A percentile compares a stretch with the other conserved stretches of the same genome.
These are phyloP conservation scores for Colletotrichum australisinense DNA, from an alignment of 2,329 filamentous ascomycete genomes.

Conservation along the genomic window DNA sequence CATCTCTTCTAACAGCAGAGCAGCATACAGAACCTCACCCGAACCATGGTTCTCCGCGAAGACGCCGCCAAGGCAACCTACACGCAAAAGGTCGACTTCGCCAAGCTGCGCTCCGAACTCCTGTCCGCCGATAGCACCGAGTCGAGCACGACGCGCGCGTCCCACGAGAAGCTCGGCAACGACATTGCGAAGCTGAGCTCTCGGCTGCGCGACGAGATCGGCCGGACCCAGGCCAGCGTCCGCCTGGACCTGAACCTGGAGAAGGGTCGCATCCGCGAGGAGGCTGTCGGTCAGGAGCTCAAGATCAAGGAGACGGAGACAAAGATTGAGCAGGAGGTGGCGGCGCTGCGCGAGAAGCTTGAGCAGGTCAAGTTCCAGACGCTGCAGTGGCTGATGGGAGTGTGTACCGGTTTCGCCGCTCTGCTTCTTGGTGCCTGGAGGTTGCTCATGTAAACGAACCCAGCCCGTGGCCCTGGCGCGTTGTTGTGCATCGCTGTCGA, in stretches of 20 bases:
- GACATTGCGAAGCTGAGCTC: constrained; percentile 95
- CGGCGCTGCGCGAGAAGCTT: constrained; percentile 87
- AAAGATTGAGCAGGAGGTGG: constrained; percentile 97
- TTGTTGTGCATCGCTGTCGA: neutral
- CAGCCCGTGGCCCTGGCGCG: too few relatives aligned
- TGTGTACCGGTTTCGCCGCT: constrained; percentile 75
- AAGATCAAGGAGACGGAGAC: constrained; percentile 99
- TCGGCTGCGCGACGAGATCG: constrained; percentile 91
- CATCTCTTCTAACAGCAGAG: neutral
- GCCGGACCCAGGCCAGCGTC: constrained; percentile 92
- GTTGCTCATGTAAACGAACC: constrained; percentile 69
- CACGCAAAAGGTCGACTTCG: constrained; percentile 95
- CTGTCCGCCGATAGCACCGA: constrained; percentile 93
- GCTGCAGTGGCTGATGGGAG: constrained; percentile 96
- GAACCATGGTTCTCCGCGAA: constrained; percentile 97
- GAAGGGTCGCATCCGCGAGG: constrained; percentile 95
- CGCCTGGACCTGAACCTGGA: constrained; percentile 94
- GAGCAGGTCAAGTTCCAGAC: constrained; percentile 99
- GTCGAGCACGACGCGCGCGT: constrained; percentile 85
- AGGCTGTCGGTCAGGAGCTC: constrained; percentile 95
- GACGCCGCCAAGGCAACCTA: constrained; percentile 86
- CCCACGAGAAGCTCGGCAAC: constrained; percentile 92
- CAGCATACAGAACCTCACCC: constrained; percentile 94
- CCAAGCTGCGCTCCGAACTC: constrained; percentile 94
- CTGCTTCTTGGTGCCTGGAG: constrained; percentile 77